Evolutionary conservation across 2,329 filamentous ascomycete species (phyloP), one percentile per base, ranked within the genome.

Genomic region (Balansia obtecta): DNA sequence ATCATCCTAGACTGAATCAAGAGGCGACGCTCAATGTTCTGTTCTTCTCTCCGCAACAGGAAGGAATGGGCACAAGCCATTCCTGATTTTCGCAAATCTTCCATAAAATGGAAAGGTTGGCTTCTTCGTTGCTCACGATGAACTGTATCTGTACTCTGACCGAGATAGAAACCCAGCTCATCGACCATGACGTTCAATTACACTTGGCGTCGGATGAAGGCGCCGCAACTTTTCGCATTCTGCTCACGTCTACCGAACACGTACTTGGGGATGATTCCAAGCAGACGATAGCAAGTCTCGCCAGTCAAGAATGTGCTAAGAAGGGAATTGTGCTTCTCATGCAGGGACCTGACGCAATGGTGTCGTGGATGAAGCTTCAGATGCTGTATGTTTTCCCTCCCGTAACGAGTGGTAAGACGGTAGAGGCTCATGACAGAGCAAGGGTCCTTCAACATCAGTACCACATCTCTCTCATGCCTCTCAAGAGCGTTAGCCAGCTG

Each of bases 121-220:
- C 34, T n/a, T 6, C n/a, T 16, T 20, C 38, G 32, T 30, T 7
- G 30, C 9, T 13, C 15, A 15, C 13, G 45, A 34, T 12, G 34
- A 8, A 30, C 13, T 3, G 39, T 6, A 16, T 34, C n/a, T n/a
- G 32, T 43, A 13, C 20, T 16, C 30, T 50, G n/a, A 39, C 39
- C 7, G 20, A 37, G 46, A 34, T 45, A 77, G 74, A 76, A 58
- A 56, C 58, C 3, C 61, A 57, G 15, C 60, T 77, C 2, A 57
- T 62, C 15, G 67, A 64, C 2, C 70, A 76, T 53, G 75, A 78
- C 54, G 56, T 76, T 32, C 69, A 69, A 13, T 62, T 78, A 38
- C 62, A 63, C 4, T 49, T 72, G 18, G 47, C 44, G 42, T 50
- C 37, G 18, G 38, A 27, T 32, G 42, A 20, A n/a, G 44, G 20